These are phyloP conservation scores for Aspergillus indologenus DNA, from an alignment of 495 filamentous ascomycete species.

Conservation along the genomic window DNA sequence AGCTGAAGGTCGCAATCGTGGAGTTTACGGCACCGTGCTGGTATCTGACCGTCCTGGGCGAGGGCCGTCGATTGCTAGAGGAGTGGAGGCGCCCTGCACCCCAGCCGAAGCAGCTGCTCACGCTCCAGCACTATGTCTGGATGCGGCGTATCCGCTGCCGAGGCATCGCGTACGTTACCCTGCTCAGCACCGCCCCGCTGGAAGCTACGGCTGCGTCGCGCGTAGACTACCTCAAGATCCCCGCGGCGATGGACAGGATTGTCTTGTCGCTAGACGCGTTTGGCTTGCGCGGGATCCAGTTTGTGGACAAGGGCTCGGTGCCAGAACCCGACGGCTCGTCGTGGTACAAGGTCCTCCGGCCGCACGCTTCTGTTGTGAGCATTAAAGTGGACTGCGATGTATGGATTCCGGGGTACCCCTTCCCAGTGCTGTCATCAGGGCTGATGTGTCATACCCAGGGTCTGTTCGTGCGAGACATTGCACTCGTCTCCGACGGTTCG, in stretches of 20 bases:
- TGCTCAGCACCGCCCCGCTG: constrained; percentile 4
- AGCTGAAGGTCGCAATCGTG: constrained; percentile 5
- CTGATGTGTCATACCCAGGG: constrained; percentile 16
- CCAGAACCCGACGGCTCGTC: constrained; percentile 10
- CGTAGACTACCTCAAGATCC: neutral
- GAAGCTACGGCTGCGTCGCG: constrained; percentile 1
- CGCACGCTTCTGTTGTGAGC: neutral
- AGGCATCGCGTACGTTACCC: constrained; percentile 1
- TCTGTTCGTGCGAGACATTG: constrained; percentile 11
- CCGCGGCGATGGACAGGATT: constrained; percentile 4
- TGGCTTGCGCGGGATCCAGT: constrained; percentile 5
- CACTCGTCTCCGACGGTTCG: neutral
- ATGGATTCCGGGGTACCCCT: neutral
- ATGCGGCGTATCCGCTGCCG: constrained; percentile 1
- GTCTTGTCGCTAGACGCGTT: constrained; percentile 6
- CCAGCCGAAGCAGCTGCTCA: constrained; percentile 5
- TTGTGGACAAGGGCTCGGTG: neutral
- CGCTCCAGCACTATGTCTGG: constrained; percentile 1
- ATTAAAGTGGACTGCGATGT: constrained; percentile 10
- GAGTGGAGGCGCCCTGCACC: neutral
- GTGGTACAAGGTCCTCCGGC: constrained; percentile 13
- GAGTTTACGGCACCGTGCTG: constrained; percentile 8
- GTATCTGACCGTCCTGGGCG: constrained; percentile 13
- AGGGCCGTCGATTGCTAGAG: constrained; percentile 14
- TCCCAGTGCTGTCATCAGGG: neutral